Percentiles rank a stretch among this genome's conserved stretches.
Evolutionary conservation across 805 yeast species (phyloP).

Genomic region (Lachancea cidri): DNA sequence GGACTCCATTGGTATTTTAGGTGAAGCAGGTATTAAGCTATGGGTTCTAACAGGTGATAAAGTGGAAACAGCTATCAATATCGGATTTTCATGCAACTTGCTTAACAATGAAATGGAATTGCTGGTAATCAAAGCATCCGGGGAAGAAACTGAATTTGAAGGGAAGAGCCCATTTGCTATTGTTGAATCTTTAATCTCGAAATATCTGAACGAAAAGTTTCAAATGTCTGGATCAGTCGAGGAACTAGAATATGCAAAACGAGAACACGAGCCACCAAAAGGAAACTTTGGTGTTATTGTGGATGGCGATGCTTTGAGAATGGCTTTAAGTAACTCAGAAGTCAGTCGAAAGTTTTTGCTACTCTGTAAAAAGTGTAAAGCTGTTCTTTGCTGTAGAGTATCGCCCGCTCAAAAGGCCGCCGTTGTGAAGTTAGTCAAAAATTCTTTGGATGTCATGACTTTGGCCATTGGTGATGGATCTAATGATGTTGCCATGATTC

Average conservation of each 20-base stretch:
- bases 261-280: constrained; percentile 59
- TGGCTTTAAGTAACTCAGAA: constrained; percentile 43
- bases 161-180: constrained; percentile 36
- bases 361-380: constrained; percentile 72
- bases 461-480: constrained; percentile 87
- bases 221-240: constrained; percentile 52
- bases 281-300: constrained; percentile 66
- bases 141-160: constrained; percentile 46
- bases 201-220: constrained; percentile 52
- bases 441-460: constrained; percentile 73
- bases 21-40: constrained; percentile 72
- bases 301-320: constrained; percentile 72
- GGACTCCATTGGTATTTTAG: constrained; percentile 64
- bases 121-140: constrained; percentile 47
- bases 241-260: constrained; percentile 50
- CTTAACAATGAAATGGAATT: constrained; percentile 73
- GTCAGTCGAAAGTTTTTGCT: constrained; percentile 56
- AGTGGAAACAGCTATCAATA: constrained; percentile 85
- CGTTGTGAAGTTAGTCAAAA: constrained; percentile 76
- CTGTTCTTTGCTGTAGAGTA: constrained; percentile 82
- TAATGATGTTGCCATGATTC: constrained; percentile 88
- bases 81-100: constrained; percentile 80
- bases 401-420: constrained; percentile 85
- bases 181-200: constrained; percentile 45
- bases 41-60: constrained; percentile 89